Evolutionary conservation across 352 stramenopile species (phyloP).

Genomic region (Phytophthora sansomeana): DNA sequence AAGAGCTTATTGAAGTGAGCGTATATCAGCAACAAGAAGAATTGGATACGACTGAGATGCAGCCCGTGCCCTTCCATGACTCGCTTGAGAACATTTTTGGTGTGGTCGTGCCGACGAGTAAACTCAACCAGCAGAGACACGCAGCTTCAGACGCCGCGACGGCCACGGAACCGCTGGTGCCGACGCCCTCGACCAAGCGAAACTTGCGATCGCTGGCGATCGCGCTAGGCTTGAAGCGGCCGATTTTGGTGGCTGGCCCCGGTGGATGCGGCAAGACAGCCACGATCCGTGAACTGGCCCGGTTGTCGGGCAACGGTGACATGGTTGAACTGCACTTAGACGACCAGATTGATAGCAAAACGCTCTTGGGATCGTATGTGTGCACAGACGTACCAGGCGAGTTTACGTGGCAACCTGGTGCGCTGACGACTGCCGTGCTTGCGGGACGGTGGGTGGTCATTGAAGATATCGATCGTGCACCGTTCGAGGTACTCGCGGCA

Average conservation of each 20-base stretch:
- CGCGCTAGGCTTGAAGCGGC: conserved; percentile 77
- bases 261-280: conserved; percentile 86
- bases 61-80: conserved; percentile 62
- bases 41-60: conserved; percentile 4
- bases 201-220: conserved; percentile 87
- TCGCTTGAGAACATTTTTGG: conserved; percentile 86
- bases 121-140: conserved; percentile 36
- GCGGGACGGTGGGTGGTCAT: conserved; percentile 98
- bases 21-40: conserved; percentile 34
- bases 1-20: conserved; percentile 58
- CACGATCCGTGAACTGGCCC: conserved; percentile 82
- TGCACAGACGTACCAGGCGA: conserved; percentile 99
- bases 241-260: conserved; percentile 76
- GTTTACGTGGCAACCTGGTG: conserved; percentile 98
- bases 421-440: conserved; percentile 96
- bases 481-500: conserved; percentile 98
- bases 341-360: conserved; percentile 99
- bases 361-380: conserved; percentile 98
- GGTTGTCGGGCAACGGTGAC: conserved; percentile 78
- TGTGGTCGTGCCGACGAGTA: conserved; percentile 77
- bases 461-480: conserved; percentile 98
- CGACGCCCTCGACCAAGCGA: conserved; percentile 74
- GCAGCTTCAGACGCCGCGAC: conserved; percentile 11
- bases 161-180: conserved; percentile 48
- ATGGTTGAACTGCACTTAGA: conserved; percentile 99